Base-by-base conservation (phyloP, 1,139 yeast species). In the Kurtzmaniella natalensis region DNA sequence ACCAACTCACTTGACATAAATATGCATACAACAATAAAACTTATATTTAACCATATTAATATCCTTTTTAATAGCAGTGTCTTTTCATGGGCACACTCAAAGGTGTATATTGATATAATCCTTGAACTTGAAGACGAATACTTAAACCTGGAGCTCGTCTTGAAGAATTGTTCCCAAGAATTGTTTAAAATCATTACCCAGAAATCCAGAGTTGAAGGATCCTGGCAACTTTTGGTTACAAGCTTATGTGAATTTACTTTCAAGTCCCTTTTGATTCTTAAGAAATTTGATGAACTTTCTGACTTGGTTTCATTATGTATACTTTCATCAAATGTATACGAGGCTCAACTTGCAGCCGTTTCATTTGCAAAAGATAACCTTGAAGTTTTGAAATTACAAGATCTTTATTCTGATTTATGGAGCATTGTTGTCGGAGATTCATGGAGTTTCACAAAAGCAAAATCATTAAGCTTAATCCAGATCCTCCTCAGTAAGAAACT, bases 321-420 rank as follows among this genome's bases (percentile, higher is more conserved):
- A 14, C 30, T 37, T 1, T 72, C 77, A 2, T 38, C 36, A 2
- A 38, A 57, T 2, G 61, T 59, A 29, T 75, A 65, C 41, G 81
- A 77, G 40, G 77, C 76, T 8, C 80, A 74, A 44, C 43, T 65
- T 4, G 50, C 58, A 4, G 64, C 75, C 0, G 52, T 79, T 16
- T 42, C 54, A 1, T 64, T 55, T 32, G 51, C 59, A 24, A 34
- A 41, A 3, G 21, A 31, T 2, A 34, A 44, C 28, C 29, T 53
- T 21, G 31, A 39, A 2, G 18, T 23, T 2, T 40, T 47, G 37
- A 22, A 27, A 24, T 37, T 26, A 47, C 43, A 32, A 14, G 33
- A 20, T 14, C 21, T 39, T 28, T 8, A 30, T 44, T 21, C 39
- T 37, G 29, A 34, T 29, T 33, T 62, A 24, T 55, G 64, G 60